Conservation (phyloP, 2,329 filamentous ascomycete genomes). For the Penicillium corylophilum region DNA sequence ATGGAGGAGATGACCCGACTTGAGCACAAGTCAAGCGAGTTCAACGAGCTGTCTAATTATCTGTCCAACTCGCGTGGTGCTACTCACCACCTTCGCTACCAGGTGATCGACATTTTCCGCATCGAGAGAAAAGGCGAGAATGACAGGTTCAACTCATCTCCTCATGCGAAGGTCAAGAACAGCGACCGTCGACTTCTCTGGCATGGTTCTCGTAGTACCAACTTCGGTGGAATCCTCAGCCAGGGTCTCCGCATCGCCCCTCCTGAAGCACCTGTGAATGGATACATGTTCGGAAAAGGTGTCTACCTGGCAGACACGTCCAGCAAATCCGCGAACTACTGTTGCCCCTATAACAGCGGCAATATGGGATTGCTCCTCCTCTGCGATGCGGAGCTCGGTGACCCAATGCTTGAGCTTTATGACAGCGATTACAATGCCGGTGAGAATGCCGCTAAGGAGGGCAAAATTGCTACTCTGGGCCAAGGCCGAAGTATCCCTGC, state of each 20-base stretch:
- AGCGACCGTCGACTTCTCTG: conserved; percentile 75
- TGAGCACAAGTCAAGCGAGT: conserved; percentile 61
- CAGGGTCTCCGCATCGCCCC: conserved; percentile 90
- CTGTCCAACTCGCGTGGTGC: conserved; percentile 64
- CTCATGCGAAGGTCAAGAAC: conserved; percentile 52
- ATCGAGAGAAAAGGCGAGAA: conserved; percentile 73
- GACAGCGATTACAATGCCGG: conserved; percentile 62
- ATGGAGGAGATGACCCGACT: conserved; percentile 76
- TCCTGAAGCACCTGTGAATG: conserved; percentile 68
- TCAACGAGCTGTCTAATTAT: conserved; percentile 63
- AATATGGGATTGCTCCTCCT: conserved; percentile 73
- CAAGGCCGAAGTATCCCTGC: conserved; percentile 63
- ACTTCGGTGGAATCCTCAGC: conserved; percentile 82
- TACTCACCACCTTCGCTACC: conserved; percentile 59
- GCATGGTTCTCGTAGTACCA: conserved; percentile 82
- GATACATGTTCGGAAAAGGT: conserved; percentile 89
- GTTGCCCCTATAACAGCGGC: conserved; percentile 60
- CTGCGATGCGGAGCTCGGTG: conserved; percentile 79
- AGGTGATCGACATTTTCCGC: conserved; percentile 74
- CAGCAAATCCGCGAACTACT: conserved; percentile 80
- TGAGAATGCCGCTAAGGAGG: conserved; percentile 58
- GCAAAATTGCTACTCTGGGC: conserved; percentile 68
- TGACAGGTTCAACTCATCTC: conserved; percentile 63
- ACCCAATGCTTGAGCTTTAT: conserved; percentile 67
- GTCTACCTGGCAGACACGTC: conserved; percentile 86